Conservation (phyloP, 2,329 filamentous ascomycete species). For the Fusarium sp. region DNA sequence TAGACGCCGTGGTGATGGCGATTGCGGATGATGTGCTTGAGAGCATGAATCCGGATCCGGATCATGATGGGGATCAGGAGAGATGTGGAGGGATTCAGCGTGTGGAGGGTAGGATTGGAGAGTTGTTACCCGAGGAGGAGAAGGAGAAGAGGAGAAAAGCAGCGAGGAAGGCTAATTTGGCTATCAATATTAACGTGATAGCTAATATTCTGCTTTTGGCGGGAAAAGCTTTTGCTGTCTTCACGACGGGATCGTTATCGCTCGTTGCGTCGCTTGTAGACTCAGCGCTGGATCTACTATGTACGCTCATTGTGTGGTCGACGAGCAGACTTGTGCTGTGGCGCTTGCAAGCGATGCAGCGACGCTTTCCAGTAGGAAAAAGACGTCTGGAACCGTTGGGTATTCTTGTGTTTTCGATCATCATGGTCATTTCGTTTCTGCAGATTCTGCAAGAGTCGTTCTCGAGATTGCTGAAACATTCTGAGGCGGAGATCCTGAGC, state of each 20-base stretch:
- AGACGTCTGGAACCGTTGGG: conserved; percentile 76
- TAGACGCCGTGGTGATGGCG: conserved; percentile 46
- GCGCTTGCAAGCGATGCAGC: conserved; percentile 57
- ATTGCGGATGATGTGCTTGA: conserved; percentile 47
- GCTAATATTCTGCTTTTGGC: conserved; percentile 78
- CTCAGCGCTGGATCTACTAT: conserved; percentile 78
- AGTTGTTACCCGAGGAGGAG: conserved; percentile 46
- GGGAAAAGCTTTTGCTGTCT: conserved; percentile 78
- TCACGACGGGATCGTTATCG: conserved; percentile 80
- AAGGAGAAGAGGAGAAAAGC: conserved; percentile 38
- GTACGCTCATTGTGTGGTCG: conserved; percentile 80
- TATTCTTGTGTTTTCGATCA: conserved; percentile 79
- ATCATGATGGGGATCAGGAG: conserved; percentile 46
- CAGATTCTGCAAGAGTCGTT: conserved; percentile 77
- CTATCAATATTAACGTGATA: conserved; percentile 82
- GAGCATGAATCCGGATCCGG: conserved; percentile 47
- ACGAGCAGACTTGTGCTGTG: conserved; percentile 75
- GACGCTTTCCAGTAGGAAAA: conserved; percentile 76
- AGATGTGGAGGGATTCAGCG: conserved; percentile 43
- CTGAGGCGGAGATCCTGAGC: conserved; percentile 50
- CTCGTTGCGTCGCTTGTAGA: conserved; percentile 80
- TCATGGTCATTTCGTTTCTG: conserved; percentile 84
- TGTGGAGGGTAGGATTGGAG: conserved; percentile 43
- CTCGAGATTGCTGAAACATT: conserved; percentile 66
- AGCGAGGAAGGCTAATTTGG: conserved; percentile 53